Percentiles rank a stretch among this genome's conserved stretches.
phyloP scores from a whole-genome alignment of 371 early-diverging fungal species.

The Blakeslea trispora region DNA sequence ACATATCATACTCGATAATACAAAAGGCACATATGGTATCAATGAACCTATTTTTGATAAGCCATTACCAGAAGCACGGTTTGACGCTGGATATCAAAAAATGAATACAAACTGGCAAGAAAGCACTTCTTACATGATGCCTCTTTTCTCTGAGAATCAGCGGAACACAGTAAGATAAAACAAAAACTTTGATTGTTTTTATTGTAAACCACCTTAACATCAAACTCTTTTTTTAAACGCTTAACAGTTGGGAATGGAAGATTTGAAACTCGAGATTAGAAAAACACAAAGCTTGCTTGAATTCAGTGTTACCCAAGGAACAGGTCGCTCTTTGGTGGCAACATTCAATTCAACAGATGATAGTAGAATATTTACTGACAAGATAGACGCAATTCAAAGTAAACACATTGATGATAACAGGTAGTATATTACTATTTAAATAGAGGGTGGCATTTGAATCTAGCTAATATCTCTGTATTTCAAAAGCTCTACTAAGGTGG shows the following conservation, averaged over 20 bases:
- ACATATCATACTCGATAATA: slow-evolving; percentile 58
- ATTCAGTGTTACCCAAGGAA: slow-evolving; percentile 49
- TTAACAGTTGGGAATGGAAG: slow-evolving; percentile 12
- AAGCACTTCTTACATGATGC: slow-evolving; percentile 63
- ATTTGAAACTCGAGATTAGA: slow-evolving; percentile 41
- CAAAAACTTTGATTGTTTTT: no score
- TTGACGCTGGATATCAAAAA: slow-evolving; percentile 49
- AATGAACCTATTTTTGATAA: slow-evolving; percentile 61
- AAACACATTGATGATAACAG: no score
- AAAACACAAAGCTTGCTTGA: slow-evolving; percentile 58
- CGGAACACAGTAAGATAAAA: slow-evolving; percentile 16
- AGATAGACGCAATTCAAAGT: background rate
- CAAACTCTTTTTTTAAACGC: no score
- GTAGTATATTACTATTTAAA: background rate
- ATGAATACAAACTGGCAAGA: slow-evolving; percentile 64
- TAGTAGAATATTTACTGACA: no score
- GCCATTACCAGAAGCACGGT: slow-evolving; percentile 63
- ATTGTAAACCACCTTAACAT: no score
- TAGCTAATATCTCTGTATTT: background rate
- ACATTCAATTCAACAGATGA: slow-evolving; percentile 13
- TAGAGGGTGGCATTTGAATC: background rate
- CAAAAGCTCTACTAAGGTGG: background rate
- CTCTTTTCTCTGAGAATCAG: slow-evolving; percentile 67
- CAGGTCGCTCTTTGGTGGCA: slow-evolving; percentile 15
- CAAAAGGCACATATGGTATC: slow-evolving; percentile 62